Percentiles rank a stretch among this genome's conserved stretches.
Evolutionary conservation across 441 rosid genomes (phyloP).

Genomic region (Adansonia rubrostipa): DNA sequence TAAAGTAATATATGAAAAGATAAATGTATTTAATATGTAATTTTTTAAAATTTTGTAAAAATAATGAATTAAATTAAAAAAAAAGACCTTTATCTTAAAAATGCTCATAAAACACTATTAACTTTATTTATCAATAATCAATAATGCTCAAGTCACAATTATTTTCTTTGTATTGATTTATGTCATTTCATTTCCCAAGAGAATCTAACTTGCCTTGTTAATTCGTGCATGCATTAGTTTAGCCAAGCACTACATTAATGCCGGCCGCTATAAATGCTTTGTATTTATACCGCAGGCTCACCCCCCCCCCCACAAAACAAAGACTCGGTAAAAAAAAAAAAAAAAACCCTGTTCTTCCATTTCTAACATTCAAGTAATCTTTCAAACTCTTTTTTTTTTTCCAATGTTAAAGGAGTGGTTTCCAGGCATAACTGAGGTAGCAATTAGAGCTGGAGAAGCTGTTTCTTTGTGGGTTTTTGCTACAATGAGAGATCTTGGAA

Average conservation of each 20-base stretch:
- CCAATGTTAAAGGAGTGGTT: conserved; percentile 29
- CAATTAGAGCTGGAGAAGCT: conserved; percentile 26
- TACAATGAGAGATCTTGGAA: conserved; percentile 29
- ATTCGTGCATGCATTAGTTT: conserved; percentile 6
- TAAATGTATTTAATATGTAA: too few relatives aligned
- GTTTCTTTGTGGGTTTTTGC: conserved; percentile 39
- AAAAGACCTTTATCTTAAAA: too few relatives aligned
- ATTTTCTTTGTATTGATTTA: neutral
- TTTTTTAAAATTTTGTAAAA: too few relatives aligned
- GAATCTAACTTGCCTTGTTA: neutral
- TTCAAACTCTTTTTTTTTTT: neutral
- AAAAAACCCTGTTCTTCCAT: neutral
- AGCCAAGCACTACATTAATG: neutral
- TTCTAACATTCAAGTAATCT: neutral
- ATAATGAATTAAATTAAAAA: too few relatives aligned
- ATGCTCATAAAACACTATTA: too few relatives aligned
- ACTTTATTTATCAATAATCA: neutral
- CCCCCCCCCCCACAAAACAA: neutral
- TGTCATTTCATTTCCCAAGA: neutral
- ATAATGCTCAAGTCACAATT: neutral
- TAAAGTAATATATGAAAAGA: too few relatives aligned
- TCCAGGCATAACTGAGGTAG: conserved; percentile 24
- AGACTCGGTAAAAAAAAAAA: neutral
- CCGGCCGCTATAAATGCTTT: conserved; percentile 27
- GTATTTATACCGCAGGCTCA: conserved; percentile 6